Conservation (phyloP, 305 asterid species). For the Fraxinus greggii region DNA sequence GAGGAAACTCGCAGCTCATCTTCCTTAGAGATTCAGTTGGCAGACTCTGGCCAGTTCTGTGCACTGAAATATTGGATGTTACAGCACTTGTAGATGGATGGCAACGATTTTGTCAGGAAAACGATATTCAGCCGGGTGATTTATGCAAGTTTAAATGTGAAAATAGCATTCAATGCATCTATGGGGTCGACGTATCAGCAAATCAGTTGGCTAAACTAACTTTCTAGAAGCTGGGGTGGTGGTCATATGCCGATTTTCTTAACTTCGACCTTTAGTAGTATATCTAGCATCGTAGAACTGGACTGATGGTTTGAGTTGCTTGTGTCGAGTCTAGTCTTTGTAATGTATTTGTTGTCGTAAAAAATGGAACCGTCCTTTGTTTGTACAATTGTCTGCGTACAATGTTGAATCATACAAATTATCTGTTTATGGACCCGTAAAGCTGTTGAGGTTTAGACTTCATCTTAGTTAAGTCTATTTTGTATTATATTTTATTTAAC, state of each 20-base stretch:
- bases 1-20: constrained; percentile 20
- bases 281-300: neutral
- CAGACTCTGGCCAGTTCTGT: constrained; percentile 31
- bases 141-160: neutral
- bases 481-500: neutral
- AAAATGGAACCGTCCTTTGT: no score
- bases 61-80: constrained; percentile 2
- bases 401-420: neutral
- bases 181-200: neutral
- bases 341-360: no score
- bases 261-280: neutral
- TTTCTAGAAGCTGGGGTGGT: neutral
- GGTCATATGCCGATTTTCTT: neutral
- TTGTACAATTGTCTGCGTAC: neutral
- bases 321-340: neutral
- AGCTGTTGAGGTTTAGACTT: no score
- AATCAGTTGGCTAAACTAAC: neutral
- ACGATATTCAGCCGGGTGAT: neutral
- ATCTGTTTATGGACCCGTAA: neutral
- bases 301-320: neutral
- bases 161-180: neutral
- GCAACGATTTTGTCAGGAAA: neutral
- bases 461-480: neutral
- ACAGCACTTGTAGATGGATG: constrained; percentile 21
- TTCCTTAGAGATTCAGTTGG: constrained; percentile 29